These are phyloP conservation scores for Petrea volubilis DNA, from an alignment of 257 asterid species.

Conservation along the genomic window DNA sequence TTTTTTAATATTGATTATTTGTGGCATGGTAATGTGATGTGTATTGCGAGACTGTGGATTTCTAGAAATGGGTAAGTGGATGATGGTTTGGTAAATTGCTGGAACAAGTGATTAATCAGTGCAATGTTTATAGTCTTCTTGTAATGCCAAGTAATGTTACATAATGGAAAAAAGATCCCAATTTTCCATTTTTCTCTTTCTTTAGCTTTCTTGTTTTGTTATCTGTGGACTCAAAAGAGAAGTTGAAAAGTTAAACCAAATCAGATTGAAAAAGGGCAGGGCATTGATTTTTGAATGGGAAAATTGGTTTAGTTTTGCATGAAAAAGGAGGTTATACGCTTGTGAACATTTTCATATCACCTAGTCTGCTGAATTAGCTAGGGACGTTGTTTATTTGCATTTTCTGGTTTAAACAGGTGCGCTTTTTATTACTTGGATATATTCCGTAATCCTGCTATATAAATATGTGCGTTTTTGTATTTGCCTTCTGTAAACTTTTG, in stretches of 20 bases:
- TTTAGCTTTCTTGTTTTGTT: not conserved
- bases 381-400: slow-evolving; percentile 3
- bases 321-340: not conserved
- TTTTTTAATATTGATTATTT: not conserved
- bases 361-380: not conserved
- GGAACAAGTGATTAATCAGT: not conserved
- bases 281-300: not conserved
- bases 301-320: not conserved
- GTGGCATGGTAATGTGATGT: not conserved
- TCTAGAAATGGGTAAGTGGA: not conserved
- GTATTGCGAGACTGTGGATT: not conserved
- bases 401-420: not conserved
- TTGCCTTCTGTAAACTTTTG: not conserved
- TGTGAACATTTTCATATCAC: not conserved
- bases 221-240: not conserved
- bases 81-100: not conserved
- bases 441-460: not conserved
- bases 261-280: not conserved
- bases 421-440: not conserved
- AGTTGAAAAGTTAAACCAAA: not conserved
- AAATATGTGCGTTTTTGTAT: too few relatives aligned
- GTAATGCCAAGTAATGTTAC: not conserved
- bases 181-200: not conserved
- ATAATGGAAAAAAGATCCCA: not conserved
- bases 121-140: not conserved